These are phyloP conservation scores for Citrus medica DNA, from an alignment of 345 rosid genomes.

Conservation along the genomic window DNA sequence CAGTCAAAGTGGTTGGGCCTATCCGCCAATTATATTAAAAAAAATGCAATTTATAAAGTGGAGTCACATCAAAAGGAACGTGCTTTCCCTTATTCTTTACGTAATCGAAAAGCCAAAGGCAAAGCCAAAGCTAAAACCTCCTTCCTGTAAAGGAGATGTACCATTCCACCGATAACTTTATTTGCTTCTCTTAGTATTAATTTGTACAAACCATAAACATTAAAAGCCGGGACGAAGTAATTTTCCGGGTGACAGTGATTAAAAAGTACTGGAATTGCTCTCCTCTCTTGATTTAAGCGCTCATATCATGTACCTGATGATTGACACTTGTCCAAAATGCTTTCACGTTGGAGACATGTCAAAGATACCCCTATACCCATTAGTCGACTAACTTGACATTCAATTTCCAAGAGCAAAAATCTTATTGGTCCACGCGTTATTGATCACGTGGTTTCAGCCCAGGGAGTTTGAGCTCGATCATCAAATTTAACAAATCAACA, in stretches of 20 bases:
- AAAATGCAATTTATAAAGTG: not conserved
- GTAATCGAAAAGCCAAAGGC: too few species aligned
- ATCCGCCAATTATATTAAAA: not conserved
- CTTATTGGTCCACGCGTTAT: slow-evolving; percentile 13
- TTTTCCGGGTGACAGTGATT: not conserved
- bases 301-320: slow-evolving; percentile 29
- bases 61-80: not conserved
- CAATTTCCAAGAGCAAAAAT: slow-evolving; percentile 6
- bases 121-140: not conserved
- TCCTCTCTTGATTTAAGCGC: slow-evolving; percentile 8
- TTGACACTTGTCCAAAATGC: slow-evolving; percentile 36
- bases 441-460: slow-evolving; percentile 34
- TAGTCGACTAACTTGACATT: not conserved
- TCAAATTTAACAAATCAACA: not conserved
- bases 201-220: not conserved
- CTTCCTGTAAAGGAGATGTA: not conserved
- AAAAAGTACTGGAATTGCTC: not conserved
- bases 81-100: not conserved
- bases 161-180: not conserved
- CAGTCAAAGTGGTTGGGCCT: not conserved
- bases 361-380: too few species aligned
- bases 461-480: not conserved
- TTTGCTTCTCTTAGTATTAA: not conserved
- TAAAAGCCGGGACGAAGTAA: not conserved
- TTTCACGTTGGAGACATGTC: too few species aligned